These are phyloP conservation scores for Phoma sp. DNA, from an alignment of 2,329 filamentous ascomycete genomes.

Conservation along the genomic window DNA sequence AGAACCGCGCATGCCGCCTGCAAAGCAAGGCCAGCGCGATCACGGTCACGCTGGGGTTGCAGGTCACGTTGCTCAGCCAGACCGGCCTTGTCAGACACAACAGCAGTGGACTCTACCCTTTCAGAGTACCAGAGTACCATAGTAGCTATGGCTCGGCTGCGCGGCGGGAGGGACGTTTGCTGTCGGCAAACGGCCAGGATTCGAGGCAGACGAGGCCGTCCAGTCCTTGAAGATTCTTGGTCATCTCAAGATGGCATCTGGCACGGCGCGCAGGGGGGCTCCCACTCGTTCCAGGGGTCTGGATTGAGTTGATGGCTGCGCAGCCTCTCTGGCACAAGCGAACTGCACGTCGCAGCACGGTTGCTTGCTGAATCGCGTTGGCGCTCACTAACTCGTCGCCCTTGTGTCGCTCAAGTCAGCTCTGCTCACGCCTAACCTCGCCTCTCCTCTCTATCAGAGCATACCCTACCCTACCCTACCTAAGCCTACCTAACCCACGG, in stretches of 20 bases:
- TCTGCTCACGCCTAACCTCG: conserved; percentile 7
- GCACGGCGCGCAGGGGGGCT: conserved; percentile 31
- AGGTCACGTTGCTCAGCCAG: conserved; percentile 24
- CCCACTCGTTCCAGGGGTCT: conserved; percentile 30
- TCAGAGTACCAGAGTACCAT: background rate
- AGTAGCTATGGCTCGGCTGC: conserved; percentile 4
- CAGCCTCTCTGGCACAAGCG: conserved; percentile 30
- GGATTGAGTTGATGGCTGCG: conserved; percentile 14
- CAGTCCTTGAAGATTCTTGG: conserved; percentile 24
- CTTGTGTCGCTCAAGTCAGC: conserved; percentile 24
- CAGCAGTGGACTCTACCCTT: background rate
- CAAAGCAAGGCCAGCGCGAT: conserved; percentile 3
- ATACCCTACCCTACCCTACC: too few species aligned
- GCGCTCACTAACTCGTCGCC: conserved; percentile 25
- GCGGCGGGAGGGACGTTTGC: conserved; percentile 31
- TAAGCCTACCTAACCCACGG: background rate
- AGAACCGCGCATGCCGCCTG: conserved; percentile 28
- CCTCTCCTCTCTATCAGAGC: conserved; percentile 9
- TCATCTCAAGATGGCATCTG: conserved; percentile 17
- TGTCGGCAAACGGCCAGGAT: conserved; percentile 24
- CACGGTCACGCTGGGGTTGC: conserved; percentile 26
- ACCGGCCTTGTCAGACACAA: conserved; percentile 1
- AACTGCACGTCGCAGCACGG: conserved; percentile 24
- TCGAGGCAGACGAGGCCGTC: conserved; percentile 12
- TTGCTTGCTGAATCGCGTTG: conserved; percentile 24